Conservation (phyloP, 208 protist genomes). For the Lotmaria passim region DNA sequence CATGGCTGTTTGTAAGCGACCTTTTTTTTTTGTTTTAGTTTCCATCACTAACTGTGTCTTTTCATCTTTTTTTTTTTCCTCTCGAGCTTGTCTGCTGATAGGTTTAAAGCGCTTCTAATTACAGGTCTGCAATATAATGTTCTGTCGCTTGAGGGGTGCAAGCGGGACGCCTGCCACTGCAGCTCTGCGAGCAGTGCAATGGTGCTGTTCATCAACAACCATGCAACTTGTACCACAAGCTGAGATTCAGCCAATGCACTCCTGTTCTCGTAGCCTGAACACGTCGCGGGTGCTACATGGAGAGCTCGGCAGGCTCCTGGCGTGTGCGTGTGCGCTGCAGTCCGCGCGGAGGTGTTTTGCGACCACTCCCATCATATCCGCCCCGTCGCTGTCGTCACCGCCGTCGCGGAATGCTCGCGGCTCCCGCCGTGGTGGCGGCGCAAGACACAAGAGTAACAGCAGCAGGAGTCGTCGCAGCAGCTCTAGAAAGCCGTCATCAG, state of each 20-base stretch:
- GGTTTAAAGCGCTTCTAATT: background rate
- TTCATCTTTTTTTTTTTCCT: background rate
- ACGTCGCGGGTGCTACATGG: background rate
- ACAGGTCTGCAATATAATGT: background rate
- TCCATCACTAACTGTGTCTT: background rate
- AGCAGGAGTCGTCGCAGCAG: background rate
- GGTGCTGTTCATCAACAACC: background rate
- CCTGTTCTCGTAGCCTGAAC: background rate
- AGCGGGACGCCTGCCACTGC: background rate
- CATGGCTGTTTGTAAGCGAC: too few species aligned
- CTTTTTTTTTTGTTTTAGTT: background rate
- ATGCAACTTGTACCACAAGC: background rate
- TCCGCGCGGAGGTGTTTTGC: background rate
- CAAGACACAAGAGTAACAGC: background rate
- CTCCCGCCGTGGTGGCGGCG: background rate
- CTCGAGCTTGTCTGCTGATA: background rate
- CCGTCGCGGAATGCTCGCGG: background rate
- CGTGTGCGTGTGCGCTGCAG: background rate
- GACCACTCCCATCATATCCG: background rate
- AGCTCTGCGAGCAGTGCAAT: background rate
- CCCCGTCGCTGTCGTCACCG: constrained; percentile 1
- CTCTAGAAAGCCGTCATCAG: background rate
- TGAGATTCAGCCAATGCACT: background rate
- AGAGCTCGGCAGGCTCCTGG: background rate
- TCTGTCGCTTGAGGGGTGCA: background rate